Base-by-base conservation (phyloP, 257 asterid species). In the Mentha longifolia region DNA sequence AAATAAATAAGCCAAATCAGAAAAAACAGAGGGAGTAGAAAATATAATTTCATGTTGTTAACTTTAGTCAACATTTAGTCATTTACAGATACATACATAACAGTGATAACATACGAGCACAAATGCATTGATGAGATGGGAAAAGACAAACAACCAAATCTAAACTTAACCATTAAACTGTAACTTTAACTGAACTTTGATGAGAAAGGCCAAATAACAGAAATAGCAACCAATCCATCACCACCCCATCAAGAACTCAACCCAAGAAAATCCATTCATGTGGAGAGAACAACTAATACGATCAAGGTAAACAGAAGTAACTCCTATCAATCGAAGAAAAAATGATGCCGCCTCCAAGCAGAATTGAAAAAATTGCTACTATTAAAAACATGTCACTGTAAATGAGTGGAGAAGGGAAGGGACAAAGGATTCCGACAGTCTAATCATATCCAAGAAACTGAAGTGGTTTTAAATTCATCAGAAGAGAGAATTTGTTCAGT, bases 381-480 rank as follows among this genome's bases (percentile, higher is more conserved):
- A 59, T 3, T 25, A 25, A 17, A 58, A 61, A 61, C 49, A 9
- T 4, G 43, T 31, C 39, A 28, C 31, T 22, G 61, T 55, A 55
- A 55, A 55, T 9, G 9, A 22, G 37, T 35, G 3, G 19, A 30
- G 20, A 11, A 4, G 12, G 22, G 43, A 58, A 58, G 20, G 11
- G 30, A 49, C 13, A 0, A 9, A 49, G 20, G 14, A 54, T 10
- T 56, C 39, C n/a, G 8, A 61, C 0, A 35, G 49, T n/a, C 13
- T 35, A 65, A 61, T 35, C 47, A 42, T 59, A 74, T 60, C 61
- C 30, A 51, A 42, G 43, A 68, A 61, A 54, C 71, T 33, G 59
- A 70, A 31, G 67, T 57, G 28, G 60, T 28, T 28, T 61, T 55
- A 57, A 70, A 63, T 42, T 70, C 64, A 65, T 28, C 81, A 47